Evolutionary conservation across 768 basidiomycete genomes (phyloP).

Genomic region (Cytidiella melzeri): DNA sequence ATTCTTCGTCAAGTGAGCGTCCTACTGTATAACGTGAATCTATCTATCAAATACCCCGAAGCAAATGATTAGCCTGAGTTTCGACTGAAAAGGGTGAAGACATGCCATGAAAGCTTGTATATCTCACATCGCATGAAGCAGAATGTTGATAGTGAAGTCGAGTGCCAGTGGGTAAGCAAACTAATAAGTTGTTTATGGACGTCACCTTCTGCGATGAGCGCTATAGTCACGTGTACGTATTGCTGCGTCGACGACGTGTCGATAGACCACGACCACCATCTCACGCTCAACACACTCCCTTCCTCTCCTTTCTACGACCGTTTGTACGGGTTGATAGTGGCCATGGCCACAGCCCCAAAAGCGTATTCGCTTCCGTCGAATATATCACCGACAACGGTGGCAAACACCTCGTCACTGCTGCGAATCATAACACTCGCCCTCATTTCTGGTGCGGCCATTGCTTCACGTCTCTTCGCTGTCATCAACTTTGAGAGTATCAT

Average conservation of each 20-base stretch:
- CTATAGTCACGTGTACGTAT: no score
- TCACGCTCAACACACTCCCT: not conserved
- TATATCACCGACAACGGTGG: constrained; percentile 63
- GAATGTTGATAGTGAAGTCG: no score
- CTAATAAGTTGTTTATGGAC: no score
- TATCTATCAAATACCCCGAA: no score
- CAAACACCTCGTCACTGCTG: constrained; percentile 86
- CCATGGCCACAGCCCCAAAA: constrained; percentile 46
- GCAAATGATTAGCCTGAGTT: no score
- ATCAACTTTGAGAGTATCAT: constrained; percentile 99
- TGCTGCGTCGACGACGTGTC: not conserved
- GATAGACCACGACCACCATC: not conserved
- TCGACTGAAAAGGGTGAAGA: no score
- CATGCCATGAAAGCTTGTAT: no score
- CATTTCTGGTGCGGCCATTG: constrained; percentile 92
- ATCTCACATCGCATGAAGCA: no score
- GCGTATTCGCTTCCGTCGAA: constrained; percentile 71
- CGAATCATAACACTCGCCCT: constrained; percentile 85
- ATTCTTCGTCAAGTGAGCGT: no score
- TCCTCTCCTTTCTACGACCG: not conserved
- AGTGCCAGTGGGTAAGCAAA: no score
- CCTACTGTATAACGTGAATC: no score
- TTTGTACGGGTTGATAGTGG: constrained; percentile 22
- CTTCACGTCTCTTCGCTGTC: constrained; percentile 95
- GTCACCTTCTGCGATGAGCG: no score